A percentile compares a stretch with the other conserved stretches of the same genome.
phyloP scores from a whole-genome alignment of 2,329 filamentous ascomycete species.

The Aspergillus sp. region DNA sequence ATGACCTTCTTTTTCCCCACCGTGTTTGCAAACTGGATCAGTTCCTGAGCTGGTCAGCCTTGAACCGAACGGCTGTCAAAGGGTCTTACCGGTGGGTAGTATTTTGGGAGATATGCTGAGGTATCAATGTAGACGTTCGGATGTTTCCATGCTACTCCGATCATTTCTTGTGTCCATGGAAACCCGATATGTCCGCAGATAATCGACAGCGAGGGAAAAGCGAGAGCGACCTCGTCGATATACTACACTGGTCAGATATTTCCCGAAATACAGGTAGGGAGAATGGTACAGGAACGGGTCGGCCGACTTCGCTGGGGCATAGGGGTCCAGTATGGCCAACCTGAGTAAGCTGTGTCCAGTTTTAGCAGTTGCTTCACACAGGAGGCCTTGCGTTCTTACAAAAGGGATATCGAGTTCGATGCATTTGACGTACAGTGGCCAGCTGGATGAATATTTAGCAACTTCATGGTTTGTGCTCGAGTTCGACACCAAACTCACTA shows the following conservation, averaged over 20 bases:
- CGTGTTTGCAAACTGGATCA: constrained; percentile 23
- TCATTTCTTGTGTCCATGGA: constrained; percentile 22
- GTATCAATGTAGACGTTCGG: constrained; percentile 25
- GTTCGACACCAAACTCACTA: constrained; percentile 7
- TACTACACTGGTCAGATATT: constrained; percentile 6
- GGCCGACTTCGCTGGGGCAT: constrained; percentile 25
- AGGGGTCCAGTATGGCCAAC: constrained; percentile 25
- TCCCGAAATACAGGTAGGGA: too few species aligned
- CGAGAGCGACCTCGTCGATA: constrained; percentile 22
- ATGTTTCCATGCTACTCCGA: constrained; percentile 25
- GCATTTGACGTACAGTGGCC: constrained; percentile 26
- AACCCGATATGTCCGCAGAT: constrained; percentile 21
- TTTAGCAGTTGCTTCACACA: background rate
- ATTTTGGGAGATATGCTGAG: constrained; percentile 20
- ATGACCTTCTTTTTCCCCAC: constrained; percentile 22
- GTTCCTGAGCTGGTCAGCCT: constrained; percentile 4
- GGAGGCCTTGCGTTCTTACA: background rate
- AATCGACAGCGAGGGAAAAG: constrained; percentile 21
- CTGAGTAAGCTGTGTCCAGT: constrained; percentile 15
- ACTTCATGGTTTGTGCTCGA: background rate
- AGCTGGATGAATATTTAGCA: background rate
- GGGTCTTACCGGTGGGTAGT: constrained; percentile 13
- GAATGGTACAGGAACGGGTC: constrained; percentile 17
- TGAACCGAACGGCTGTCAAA: too few species aligned
- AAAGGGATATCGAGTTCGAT: constrained; percentile 27